Base-by-base conservation (phyloP, 2,329 filamentous ascomycete species). In the Penicillium sp. region DNA sequence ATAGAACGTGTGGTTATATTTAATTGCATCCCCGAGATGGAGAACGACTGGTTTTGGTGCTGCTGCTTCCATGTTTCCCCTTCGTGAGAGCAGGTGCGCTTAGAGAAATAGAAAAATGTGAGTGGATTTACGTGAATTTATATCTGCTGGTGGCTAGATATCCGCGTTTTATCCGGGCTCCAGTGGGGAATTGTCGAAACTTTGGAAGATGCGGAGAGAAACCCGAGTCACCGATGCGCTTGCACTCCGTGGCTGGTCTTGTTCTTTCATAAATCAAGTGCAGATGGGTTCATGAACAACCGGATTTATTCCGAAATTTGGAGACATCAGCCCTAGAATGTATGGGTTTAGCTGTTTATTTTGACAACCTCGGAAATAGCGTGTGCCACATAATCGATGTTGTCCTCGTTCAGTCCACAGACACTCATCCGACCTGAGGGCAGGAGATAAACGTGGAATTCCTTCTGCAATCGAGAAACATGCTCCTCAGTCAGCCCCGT, bases 1-100 rank as follows among this genome's bases (percentile, higher is more conserved):
- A 59, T 75, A 75, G 44, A 75, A 71, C 1, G 75, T 67, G 14
- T 71, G 68, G 56, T 79, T 79, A 60, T 78, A 78, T 49, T 76
- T 74, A 61, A 80, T 76, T 10, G 71, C 65, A 18, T 78, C 75
- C 34, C 78, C 77, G 13, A 80, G 64, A 58, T 74, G 74, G 21
- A 78, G 72, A 32, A 78, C 67, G 4, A 63, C 67, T 6, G 72
- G 74, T 47, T 73, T 67, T 5, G 36, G 14, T 40, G 38, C 5
- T 40, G 7, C 38, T 4, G 10, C 3, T 9, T n/a, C 38, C 38
- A 40, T 40, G n/a, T 21, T 40, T n/a, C 1, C 2, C 9, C 22
- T 4, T 34, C 11, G 11, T 3, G 4, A 34, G 11, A 34, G 14
- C 4, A 14, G 32, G 1, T 4, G 11, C 11, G 10, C 4, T 34